Evolutionary conservation across 306 rosid species (phyloP).

Genomic region (Malus asiatica): DNA sequence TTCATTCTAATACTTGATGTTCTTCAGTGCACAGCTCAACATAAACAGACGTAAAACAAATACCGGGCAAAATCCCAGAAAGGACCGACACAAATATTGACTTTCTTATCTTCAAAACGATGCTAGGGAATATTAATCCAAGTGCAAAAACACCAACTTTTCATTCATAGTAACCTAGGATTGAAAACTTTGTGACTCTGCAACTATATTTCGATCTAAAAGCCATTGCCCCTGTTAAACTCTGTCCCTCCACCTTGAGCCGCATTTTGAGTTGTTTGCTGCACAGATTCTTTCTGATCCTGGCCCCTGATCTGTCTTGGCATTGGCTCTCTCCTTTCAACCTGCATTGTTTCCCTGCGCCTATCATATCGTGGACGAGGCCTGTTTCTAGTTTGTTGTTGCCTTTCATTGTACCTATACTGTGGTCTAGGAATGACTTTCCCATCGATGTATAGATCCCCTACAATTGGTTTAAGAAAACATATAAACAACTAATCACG

Average conservation of each 20-base stretch:
- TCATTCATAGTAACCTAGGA: background rate
- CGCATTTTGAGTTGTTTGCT: conserved; percentile 26
- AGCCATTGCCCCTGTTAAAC: conserved; percentile 11
- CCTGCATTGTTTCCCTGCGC: conserved; percentile 60
- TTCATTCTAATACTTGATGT: background rate
- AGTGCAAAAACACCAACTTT: background rate
- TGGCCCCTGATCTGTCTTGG: conserved; percentile 40
- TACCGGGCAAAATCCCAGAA: background rate
- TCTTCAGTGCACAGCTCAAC: background rate
- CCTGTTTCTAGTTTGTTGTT: conserved; percentile 39
- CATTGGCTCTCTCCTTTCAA: conserved; percentile 45
- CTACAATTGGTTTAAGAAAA: conserved; percentile 26
- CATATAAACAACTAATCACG: background rate
- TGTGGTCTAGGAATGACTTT: conserved; percentile 83
- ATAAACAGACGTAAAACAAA: background rate
- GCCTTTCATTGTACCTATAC: conserved; percentile 60
- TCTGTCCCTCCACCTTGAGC: conserved; percentile 19
- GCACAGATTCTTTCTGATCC: conserved; percentile 36
- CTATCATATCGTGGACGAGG: conserved; percentile 78
- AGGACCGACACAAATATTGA: background rate
- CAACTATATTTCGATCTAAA: background rate
- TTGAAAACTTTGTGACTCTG: background rate
- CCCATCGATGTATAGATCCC: conserved; percentile 83
- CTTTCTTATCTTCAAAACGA: background rate
- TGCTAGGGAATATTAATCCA: background rate